Percentiles rank a stretch among this genome's conserved stretches.
Evolutionary conservation across 805 yeast species (phyloP).

Genomic region (Saccharomycopsis fibuligera): DNA sequence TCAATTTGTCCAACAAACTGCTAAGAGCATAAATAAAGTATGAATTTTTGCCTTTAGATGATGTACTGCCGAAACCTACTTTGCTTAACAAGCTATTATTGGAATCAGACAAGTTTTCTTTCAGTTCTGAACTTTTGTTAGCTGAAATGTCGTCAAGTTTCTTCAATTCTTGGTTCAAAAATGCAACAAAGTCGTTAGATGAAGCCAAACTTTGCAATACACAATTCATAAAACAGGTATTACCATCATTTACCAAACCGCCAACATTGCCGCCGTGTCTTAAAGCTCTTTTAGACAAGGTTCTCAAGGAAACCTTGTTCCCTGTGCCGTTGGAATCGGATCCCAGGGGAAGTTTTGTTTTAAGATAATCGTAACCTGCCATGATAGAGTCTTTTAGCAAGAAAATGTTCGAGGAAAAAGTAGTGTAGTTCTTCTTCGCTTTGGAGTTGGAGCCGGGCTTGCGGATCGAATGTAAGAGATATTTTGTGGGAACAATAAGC

Average conservation of each 20-base stretch:
- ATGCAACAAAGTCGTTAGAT: slow-evolving; percentile 51
- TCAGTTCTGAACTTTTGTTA: slow-evolving; percentile 12
- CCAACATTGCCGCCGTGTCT: slow-evolving; percentile 71
- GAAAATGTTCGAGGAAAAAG: neutral
- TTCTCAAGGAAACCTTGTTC: neutral
- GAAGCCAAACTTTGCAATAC: slow-evolving; percentile 81
- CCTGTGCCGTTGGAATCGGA: neutral
- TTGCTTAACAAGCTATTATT: too few relatives aligned
- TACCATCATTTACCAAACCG: slow-evolving; percentile 84
- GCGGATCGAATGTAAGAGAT: neutral
- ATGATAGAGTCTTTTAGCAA: neutral
- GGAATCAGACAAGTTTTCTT: too few relatives aligned
- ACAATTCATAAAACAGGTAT: slow-evolving; percentile 91
- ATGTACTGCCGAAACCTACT: neutral
- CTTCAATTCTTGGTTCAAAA: slow-evolving; percentile 39
- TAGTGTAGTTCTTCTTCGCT: slow-evolving; percentile 3
- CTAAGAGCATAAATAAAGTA: slow-evolving; percentile 49
- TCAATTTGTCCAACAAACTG: slow-evolving; percentile 47
- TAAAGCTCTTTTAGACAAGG: slow-evolving; percentile 32
- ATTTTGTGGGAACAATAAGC: slow-evolving; percentile 13
- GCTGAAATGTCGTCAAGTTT: slow-evolving; percentile 11
- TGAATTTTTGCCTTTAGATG: neutral
- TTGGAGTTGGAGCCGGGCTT: neutral
- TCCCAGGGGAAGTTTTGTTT: neutral
- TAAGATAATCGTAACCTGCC: slow-evolving; percentile 9